These are phyloP conservation scores for Paraconiothyrium sp. DNA, from an alignment of 2,329 filamentous ascomycete genomes.

Conservation along the genomic window DNA sequence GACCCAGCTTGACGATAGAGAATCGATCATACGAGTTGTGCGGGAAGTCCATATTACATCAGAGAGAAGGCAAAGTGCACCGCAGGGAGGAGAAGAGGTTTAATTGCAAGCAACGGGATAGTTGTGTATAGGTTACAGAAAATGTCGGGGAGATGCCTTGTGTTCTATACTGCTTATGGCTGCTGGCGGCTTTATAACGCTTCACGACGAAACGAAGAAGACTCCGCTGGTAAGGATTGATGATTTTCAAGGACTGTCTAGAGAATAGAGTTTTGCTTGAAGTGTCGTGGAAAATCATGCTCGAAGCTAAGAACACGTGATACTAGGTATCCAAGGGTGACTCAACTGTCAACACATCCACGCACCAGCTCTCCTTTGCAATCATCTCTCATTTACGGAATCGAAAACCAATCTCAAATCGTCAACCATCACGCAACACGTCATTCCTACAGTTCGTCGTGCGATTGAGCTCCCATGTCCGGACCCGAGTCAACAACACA, in stretches of 20 bases:
- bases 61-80: constrained; percentile 18
- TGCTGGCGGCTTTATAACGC: constrained; percentile 2
- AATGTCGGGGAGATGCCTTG: neutral
- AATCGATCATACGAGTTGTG: constrained; percentile 33
- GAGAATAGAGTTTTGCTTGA: neutral
- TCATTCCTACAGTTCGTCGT: neutral
- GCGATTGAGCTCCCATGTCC: neutral
- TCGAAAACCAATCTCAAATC: neutral
- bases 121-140: neutral
- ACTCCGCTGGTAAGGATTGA: neutral
- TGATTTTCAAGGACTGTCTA: neutral
- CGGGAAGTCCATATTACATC: constrained; percentile 35
- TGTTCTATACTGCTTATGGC: neutral
- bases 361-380: neutral
- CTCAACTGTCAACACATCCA: neutral
- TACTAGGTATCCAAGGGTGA: neutral
- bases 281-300: neutral
- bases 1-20: constrained; percentile 18
- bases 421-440: neutral
- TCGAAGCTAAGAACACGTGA: neutral
- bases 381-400: neutral
- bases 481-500: constrained; percentile 9
- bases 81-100: neutral
- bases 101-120: neutral
- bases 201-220: neutral